phyloP scores from a whole-genome alignment of 495 filamentous ascomycete species.

The Penicillium chermesinum region DNA sequence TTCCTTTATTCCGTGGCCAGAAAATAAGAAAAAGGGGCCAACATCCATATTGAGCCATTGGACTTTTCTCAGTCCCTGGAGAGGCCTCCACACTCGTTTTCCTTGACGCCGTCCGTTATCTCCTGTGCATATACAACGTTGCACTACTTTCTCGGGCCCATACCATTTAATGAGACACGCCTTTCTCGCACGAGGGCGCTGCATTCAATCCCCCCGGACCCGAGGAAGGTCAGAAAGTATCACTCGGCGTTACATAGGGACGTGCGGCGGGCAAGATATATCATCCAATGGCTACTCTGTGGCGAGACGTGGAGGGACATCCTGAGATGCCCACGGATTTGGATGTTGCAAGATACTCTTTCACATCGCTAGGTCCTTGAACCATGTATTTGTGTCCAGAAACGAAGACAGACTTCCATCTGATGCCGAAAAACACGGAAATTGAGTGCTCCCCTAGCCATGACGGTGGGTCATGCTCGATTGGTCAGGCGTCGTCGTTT shows the following conservation, averaged over 20 bases:
- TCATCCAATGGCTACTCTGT: background rate
- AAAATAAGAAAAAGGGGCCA: constrained; percentile 1
- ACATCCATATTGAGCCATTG: no score
- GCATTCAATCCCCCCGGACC: background rate
- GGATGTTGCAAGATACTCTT: background rate
- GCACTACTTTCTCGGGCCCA: no score
- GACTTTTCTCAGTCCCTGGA: no score
- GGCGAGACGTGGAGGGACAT: background rate
- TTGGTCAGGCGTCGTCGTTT: constrained; percentile 13
- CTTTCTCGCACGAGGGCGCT: background rate
- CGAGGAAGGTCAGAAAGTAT: background rate
- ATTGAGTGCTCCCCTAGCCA: constrained; percentile 6
- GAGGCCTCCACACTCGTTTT: no score
- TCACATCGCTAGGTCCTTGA: background rate
- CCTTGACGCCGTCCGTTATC: no score
- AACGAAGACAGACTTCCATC: background rate
- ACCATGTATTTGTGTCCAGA: constrained; percentile 10
- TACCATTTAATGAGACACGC: background rate
- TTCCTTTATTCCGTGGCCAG: background rate
- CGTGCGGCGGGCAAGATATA: background rate
- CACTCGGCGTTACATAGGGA: background rate
- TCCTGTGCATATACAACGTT: no score
- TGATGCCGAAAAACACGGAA: constrained; percentile 16
- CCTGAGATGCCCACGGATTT: background rate
- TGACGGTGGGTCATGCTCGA: constrained; percentile 16